Percentiles rank a stretch among this genome's conserved stretches.
These are phyloP conservation scores for Rhododendron ovatum DNA, from an alignment of 148 eudicot species.

Conservation along the genomic window DNA sequence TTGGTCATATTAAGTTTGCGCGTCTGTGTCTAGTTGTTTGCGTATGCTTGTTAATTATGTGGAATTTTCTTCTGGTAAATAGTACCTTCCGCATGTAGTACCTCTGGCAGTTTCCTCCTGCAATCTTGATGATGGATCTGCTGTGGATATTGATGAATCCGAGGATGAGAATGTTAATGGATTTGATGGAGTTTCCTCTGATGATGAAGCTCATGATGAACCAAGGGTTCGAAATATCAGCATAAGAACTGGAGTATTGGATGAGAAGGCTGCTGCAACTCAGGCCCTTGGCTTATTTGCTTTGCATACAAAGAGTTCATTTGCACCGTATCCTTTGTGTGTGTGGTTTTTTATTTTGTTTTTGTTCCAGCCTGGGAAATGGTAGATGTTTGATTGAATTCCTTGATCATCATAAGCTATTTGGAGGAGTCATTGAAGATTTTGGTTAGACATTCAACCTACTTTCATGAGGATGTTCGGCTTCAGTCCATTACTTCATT, in stretches of 20 bases:
- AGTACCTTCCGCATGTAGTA: constrained; percentile 97
- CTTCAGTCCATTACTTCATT: constrained; percentile 82
- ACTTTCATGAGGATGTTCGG: constrained; percentile 98
- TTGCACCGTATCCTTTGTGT: constrained; percentile 84
- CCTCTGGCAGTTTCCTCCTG: constrained; percentile 86
- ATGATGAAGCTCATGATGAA: constrained; percentile 95
- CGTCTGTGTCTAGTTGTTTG: constrained; percentile 1
- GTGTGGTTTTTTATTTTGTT: background rate
- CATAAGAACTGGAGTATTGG: constrained; percentile 89
- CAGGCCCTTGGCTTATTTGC: constrained; percentile 95
- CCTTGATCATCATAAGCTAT: constrained; percentile 58
- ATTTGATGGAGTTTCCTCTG: constrained; percentile 95
- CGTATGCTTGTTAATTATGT: background rate
- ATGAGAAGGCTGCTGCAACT: constrained; percentile 99
- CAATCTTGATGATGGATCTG: constrained; percentile 97
- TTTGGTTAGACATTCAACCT: constrained; percentile 66
- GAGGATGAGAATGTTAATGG: constrained; percentile 72
- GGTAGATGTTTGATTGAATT: background rate
- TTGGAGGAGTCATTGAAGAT: constrained; percentile 86
- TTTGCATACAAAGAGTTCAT: constrained; percentile 74
- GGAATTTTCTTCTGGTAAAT: constrained; percentile 18
- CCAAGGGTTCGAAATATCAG: constrained; percentile 94
- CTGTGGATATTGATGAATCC: constrained; percentile 85
- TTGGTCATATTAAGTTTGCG: background rate
- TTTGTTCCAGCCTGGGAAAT: background rate